Conservation (phyloP, 1,284 basidiomycete genomes). For the Cronartium ribicola region DNA sequence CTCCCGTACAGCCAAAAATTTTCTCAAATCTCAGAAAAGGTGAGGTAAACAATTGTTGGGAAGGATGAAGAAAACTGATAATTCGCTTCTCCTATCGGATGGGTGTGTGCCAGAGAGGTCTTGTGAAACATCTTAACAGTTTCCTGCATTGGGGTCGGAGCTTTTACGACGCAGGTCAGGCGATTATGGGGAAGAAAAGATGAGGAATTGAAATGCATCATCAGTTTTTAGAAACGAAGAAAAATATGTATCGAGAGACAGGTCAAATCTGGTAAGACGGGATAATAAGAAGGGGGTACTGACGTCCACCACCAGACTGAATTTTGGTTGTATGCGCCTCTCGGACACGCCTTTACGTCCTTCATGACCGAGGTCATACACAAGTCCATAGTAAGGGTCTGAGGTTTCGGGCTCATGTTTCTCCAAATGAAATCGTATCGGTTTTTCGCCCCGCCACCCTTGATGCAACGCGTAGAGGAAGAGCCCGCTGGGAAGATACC, state of each 20-base stretch:
- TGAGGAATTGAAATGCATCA: not conserved
- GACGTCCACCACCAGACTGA: not conserved
- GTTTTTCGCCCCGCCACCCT: not conserved
- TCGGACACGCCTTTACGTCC: not conserved
- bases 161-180: not conserved
- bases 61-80: no score
- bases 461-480: not conserved
- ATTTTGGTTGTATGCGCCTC: not conserved
- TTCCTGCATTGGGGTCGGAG: constrained; percentile 1
- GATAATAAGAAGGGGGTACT: not conserved
- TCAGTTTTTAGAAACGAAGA: not conserved
- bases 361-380: not conserved
- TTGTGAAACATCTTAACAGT: not conserved
- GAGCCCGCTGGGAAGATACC: not conserved
- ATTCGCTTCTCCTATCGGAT: no score
- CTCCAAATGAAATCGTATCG: not conserved
- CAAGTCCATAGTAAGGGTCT: not conserved
- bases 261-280: not conserved
- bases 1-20: no score
- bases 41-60: no score
- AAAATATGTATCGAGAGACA: not conserved
- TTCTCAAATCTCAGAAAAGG: no score
- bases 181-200: not conserved
- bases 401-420: not conserved
- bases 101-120: no score